Conservation (phyloP, 345 rosid genomes). For the Streptanthus diversifolius region DNA sequence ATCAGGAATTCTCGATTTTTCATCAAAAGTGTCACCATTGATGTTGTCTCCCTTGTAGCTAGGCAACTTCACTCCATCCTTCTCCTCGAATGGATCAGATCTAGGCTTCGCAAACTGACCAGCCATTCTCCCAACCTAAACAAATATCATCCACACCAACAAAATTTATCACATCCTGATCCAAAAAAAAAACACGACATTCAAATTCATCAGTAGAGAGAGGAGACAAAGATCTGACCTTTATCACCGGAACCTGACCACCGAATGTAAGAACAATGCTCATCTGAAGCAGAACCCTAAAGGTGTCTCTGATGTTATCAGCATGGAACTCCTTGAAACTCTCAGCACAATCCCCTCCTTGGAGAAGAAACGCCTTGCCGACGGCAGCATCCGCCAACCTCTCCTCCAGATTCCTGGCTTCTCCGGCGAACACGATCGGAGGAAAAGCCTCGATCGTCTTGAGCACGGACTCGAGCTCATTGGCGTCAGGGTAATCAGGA, state of each 20-base stretch:
- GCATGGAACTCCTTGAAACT: conserved; percentile 59
- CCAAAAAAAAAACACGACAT: background rate
- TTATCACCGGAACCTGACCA: conserved; percentile 54
- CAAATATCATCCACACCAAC: background rate
- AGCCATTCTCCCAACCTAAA: conserved; percentile 67
- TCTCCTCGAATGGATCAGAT: conserved; percentile 48
- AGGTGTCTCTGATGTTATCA: conserved; percentile 45
- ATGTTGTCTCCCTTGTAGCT: conserved; percentile 63
- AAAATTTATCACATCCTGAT: background rate
- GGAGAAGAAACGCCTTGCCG: conserved; percentile 52
- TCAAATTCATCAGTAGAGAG: background rate
- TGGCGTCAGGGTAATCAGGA: conserved; percentile 47
- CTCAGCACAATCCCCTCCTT: conserved; percentile 63
- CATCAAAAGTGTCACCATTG: conserved; percentile 54
- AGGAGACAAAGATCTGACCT: conserved; percentile 36
- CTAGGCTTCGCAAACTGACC: conserved; percentile 68
- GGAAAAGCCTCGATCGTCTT: conserved; percentile 48
- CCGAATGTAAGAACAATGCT: conserved; percentile 58
- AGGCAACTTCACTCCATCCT: conserved; percentile 50
- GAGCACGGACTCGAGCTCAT: conserved; percentile 41
- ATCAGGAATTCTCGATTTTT: conserved; percentile 57
- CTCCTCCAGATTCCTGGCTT: conserved; percentile 51
- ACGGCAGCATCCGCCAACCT: conserved; percentile 45
- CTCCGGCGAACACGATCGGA: conserved; percentile 52
- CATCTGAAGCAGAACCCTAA: conserved; percentile 60